Evolutionary conservation across 495 filamentous ascomycete species (phyloP), one percentile per base, ranked within the genome.

Genomic region (Penicillium atrosanguineum): DNA sequence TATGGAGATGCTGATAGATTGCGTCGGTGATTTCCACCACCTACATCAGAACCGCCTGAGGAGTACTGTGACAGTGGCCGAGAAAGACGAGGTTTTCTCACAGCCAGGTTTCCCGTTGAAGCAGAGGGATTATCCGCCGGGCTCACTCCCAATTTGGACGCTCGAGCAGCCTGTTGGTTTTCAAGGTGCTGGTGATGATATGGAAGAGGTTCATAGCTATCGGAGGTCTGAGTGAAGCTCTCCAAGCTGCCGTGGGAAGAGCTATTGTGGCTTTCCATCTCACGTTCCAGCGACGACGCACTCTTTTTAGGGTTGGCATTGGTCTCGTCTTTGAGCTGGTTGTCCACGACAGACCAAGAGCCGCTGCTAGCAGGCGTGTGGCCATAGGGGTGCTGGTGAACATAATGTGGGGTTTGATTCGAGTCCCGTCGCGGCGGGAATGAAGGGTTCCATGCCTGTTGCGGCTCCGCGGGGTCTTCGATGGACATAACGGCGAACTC

Each of bases 51-150:
- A 29, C 74, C 79, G 31, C 74, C 79, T 6, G 79, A 77, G 1
- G 88, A 90, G 61, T 90, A 89, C 3, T 83, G 69, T 3, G 90
- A 95, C 15, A 78, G 75, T 3, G 90, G 90, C 38, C 90, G 78
- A 20, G 80, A 74, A 26, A 87, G 53, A 29, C 79, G 79, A 46
- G 82, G 79, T 44, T 79, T 74, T 46, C 72, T 68, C 3, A 81
- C 83, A 7, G 81, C 80, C 12, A 88, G 65, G 60, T 85, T 82
- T 25, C 79, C 81, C 42, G 82, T 83, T 47, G 67, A 54, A 12
- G 52, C 47, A 0, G 63, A 34, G 0, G 54, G 48, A 44, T 69
- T 58, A 2, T 71, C 67, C 5, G 49, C 48, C 36, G 63, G 57
- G 3, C 54, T 55, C 34, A 56, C 45, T 1, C 60, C 56, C 3